Conservation (phyloP, 495 filamentous ascomycete species). For the Pseudoneurospora amorphoporcata region DNA sequence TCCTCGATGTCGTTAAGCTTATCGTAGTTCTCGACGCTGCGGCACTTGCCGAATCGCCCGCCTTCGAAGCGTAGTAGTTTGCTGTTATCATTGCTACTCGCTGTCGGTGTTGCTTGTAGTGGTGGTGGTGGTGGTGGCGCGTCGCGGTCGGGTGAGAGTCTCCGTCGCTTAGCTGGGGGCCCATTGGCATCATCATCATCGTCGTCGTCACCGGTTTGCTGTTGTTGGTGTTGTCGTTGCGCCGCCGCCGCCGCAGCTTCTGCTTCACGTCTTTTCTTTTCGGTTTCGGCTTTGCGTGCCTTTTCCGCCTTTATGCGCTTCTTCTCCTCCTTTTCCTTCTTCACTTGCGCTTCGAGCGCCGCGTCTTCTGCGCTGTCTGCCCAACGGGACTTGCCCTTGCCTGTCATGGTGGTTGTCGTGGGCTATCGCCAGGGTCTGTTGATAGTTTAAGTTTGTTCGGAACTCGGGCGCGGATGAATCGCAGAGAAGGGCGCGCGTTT, state of each 20-base stretch:
- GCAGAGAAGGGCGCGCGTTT: not conserved
- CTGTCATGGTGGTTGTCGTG: constrained; percentile 47
- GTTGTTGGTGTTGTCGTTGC: not conserved
- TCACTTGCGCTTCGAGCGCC: constrained; percentile 58
- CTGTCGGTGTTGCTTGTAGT: not conserved
- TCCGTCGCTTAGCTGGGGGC: constrained; percentile 47
- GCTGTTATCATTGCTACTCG: constrained; percentile 13
- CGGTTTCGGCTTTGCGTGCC: constrained; percentile 60
- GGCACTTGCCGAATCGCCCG: constrained; percentile 56
- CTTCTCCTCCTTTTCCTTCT: constrained; percentile 83
- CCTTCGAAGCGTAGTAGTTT: constrained; percentile 63
- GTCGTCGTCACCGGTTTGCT: constrained; percentile 21
- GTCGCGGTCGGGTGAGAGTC: constrained; percentile 33
- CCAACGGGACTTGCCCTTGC: constrained; percentile 71
- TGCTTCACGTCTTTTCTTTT: constrained; percentile 31
- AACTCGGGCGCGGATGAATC: not conserved
- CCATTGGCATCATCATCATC: constrained; percentile 19
- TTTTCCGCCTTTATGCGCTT: constrained; percentile 78
- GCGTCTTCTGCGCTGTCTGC: constrained; percentile 69
- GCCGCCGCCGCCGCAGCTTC: constrained; percentile 13
- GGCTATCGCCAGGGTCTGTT: not conserved
- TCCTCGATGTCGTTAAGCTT: constrained; percentile 95
- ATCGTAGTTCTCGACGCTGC: constrained; percentile 83
- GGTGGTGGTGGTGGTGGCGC: constrained; percentile 2
- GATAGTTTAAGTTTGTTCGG: not conserved